Conservation (phyloP, 2,329 filamentous ascomycete species). For the Exophiala lecanii-corni region DNA sequence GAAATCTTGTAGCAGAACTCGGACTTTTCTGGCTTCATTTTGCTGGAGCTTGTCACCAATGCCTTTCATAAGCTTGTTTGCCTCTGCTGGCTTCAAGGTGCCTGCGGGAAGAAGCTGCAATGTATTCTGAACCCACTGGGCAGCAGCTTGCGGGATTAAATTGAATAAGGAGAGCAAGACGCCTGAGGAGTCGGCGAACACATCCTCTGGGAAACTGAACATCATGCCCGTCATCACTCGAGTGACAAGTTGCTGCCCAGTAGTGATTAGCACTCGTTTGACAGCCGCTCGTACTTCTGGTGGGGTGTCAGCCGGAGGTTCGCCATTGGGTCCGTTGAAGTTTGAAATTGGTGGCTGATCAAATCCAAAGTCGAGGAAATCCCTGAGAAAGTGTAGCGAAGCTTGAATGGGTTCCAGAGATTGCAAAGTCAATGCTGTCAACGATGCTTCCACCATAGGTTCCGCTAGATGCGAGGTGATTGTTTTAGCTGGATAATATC, state of each 20-base stretch:
- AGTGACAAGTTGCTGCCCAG: slow-evolving; percentile 77
- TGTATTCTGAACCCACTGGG: slow-evolving; percentile 76
- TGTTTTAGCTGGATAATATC: slow-evolving; percentile 84
- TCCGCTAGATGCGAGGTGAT: slow-evolving; percentile 73
- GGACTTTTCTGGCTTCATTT: slow-evolving; percentile 71
- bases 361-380: slow-evolving; percentile 83
- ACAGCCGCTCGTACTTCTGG: slow-evolving; percentile 68
- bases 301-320: slow-evolving; percentile 55
- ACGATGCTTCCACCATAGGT: slow-evolving; percentile 80
- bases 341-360: slow-evolving; percentile 57
- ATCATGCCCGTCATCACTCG: slow-evolving; percentile 96
- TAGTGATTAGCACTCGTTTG: slow-evolving; percentile 62
- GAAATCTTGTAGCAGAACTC: slow-evolving; percentile 87
- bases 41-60: slow-evolving; percentile 72
- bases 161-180: slow-evolving; percentile 89
- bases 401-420: slow-evolving; percentile 89
- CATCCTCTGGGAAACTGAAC: slow-evolving; percentile 95
- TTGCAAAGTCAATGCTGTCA: slow-evolving; percentile 80
- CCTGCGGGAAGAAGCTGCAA: slow-evolving; percentile 78
- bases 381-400: slow-evolving; percentile 86
- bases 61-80: slow-evolving; percentile 71
- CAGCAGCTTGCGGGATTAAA: slow-evolving; percentile 73
- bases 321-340: slow-evolving; percentile 58
- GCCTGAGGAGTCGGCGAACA: slow-evolving; percentile 88
- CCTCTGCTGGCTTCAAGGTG: slow-evolving; percentile 73